A percentile compares a stretch with the other conserved stretches of the same genome.
Evolutionary conservation across 495 filamentous ascomycete species (phyloP).

Genomic region (Penicillium odoratum): DNA sequence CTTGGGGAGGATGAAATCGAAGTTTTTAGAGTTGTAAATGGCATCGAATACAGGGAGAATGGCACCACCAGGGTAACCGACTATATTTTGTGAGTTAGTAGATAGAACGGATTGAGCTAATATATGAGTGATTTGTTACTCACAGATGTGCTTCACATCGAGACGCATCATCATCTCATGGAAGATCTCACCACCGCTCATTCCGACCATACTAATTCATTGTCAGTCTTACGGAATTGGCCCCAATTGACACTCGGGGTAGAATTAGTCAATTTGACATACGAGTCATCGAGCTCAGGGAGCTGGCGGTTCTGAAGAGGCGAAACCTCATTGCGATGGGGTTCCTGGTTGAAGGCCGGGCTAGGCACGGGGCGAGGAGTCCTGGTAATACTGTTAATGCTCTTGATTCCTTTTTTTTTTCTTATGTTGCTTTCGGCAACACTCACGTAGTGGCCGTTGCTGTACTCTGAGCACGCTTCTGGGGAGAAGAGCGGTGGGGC

Average conservation of each 20-base stretch:
- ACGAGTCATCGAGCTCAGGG: constrained; percentile 73
- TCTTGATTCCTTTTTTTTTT: neutral
- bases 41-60: constrained; percentile 60
- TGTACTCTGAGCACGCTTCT: constrained; percentile 53
- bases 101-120: neutral
- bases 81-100: constrained; percentile 11
- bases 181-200: constrained; percentile 95
- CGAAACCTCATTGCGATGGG: constrained; percentile 62
- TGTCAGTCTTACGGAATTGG: constrained; percentile 6
- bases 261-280: constrained; percentile 21
- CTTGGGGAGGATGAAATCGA: constrained; percentile 62
- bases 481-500: constrained; percentile 46
- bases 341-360: constrained; percentile 69
- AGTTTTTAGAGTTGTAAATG: constrained; percentile 62
- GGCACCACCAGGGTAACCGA: constrained; percentile 45
- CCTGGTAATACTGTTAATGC: constrained; percentile 19
- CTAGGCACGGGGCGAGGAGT: constrained; percentile 60
- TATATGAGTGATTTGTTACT: constrained; percentile 37
- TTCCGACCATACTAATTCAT: constrained; percentile 77
- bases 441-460: constrained; percentile 50
- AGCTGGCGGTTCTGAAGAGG: constrained; percentile 62
- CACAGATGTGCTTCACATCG: constrained; percentile 88
- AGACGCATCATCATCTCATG: constrained; percentile 98
- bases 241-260: neutral
- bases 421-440: neutral